Evolutionary conservation across 78 protist species (phyloP).

Genomic region (Dictyostelium brefeldianum): DNA sequence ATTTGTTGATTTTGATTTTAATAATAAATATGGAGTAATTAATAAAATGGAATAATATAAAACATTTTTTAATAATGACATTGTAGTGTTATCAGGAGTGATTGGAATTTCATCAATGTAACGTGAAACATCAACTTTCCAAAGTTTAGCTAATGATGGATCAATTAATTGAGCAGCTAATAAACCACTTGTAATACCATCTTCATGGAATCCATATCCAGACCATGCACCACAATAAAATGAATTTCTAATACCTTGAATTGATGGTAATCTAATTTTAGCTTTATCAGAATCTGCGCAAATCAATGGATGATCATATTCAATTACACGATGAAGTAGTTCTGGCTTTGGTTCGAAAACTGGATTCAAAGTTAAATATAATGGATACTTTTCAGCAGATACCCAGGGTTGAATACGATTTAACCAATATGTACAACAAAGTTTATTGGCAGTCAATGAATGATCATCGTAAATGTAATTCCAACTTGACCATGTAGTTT

Average conservation of each 20-base stretch:
- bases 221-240: slow-evolving; percentile 59
- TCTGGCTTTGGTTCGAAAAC: slow-evolving; percentile 21
- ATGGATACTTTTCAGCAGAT: slow-evolving; percentile 24
- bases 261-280: background rate
- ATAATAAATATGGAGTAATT: background rate
- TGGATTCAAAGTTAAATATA: slow-evolving; percentile 58
- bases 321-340: slow-evolving; percentile 34
- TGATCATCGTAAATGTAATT: slow-evolving; percentile 51
- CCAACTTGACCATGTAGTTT: slow-evolving; percentile 55
- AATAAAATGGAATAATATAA: background rate
- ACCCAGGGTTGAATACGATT: slow-evolving; percentile 75
- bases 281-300: background rate
- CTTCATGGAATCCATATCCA: slow-evolving; percentile 74
- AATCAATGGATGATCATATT: slow-evolving; percentile 64
- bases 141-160: slow-evolving; percentile 25
- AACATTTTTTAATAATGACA: background rate
- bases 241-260: slow-evolving; percentile 51
- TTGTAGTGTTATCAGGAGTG: background rate
- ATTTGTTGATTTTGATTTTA: too few relatives aligned
- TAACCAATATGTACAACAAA: slow-evolving; percentile 73
- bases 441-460: slow-evolving; percentile 9
- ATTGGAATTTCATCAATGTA: background rate
- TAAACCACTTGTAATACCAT: slow-evolving; percentile 59
- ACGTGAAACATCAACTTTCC: slow-evolving; percentile 37
- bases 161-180: slow-evolving; percentile 54